These are phyloP conservation scores for Eucalyptus fibrosa DNA, from an alignment of 345 rosid genomes.

Conservation along the genomic window DNA sequence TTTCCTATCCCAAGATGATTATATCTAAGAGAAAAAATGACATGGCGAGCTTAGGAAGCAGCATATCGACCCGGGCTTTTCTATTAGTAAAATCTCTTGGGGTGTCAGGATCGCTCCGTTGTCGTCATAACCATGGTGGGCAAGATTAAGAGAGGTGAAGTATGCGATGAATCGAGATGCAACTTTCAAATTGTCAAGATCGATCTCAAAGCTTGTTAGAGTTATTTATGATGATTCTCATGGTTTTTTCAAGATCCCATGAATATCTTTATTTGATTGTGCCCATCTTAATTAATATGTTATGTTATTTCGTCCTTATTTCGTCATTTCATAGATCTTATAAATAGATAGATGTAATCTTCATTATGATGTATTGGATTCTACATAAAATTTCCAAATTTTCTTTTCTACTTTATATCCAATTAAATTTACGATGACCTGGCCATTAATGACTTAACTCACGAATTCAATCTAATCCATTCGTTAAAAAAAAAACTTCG, in stretches of 20 bases:
- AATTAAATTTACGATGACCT: no score
- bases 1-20: neutral
- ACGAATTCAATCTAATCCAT: neutral
- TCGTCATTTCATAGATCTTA: no score
- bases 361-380: accelerated
- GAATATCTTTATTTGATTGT: no score
- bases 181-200: neutral
- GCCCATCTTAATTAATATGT: no score
- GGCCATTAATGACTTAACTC: neutral
- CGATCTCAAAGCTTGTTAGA: neutral
- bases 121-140: neutral
- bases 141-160: neutral
- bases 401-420: no score
- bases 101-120: accelerated
- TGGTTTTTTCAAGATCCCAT: no score
- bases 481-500: accelerated
- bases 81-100: neutral
- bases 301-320: no score
- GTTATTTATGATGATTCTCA: no score
- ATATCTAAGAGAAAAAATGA: neutral
- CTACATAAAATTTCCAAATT: no score
- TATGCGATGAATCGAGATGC: neutral
- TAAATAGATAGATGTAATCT: accelerated
- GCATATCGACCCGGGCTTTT: neutral
- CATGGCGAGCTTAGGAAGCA: neutral